phyloP scores from a whole-genome alignment of 2,329 filamentous ascomycete species.

The Cladophialophora exuberans region DNA sequence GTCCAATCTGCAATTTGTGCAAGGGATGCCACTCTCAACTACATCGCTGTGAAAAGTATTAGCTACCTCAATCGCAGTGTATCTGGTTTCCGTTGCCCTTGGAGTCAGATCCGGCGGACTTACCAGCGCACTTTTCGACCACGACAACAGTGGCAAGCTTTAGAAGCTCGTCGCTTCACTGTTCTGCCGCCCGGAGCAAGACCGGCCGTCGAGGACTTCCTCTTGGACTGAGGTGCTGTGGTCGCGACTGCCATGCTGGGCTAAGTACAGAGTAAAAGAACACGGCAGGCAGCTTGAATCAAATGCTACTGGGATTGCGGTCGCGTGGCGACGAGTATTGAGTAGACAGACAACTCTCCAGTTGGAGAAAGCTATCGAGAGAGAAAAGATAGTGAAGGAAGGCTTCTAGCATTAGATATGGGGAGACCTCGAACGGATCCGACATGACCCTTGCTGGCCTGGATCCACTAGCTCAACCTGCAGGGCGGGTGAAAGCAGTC shows the following conservation, averaged over 20 bases:
- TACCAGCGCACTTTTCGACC: slow-evolving; percentile 83
- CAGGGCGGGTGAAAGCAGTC: neutral
- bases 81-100: neutral
- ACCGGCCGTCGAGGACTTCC: slow-evolving; percentile 61
- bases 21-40: slow-evolving; percentile 80
- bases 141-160: slow-evolving; percentile 86
- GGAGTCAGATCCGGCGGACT: neutral
- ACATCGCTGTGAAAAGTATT: slow-evolving; percentile 62
- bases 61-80: neutral
- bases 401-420: slow-evolving; percentile 22
- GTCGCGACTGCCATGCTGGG: slow-evolving; percentile 4
- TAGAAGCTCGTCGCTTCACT: slow-evolving; percentile 83
- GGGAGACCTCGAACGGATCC: slow-evolving; percentile 20
- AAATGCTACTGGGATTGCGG: neutral
- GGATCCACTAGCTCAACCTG: neutral
- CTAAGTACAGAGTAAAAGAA: neutral
- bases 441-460: slow-evolving; percentile 14
- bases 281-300: neutral
- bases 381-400: slow-evolving; percentile 1
- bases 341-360: too few species aligned
- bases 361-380: too few species aligned
- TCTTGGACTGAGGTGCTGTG: slow-evolving; percentile 47
- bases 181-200: slow-evolving; percentile 58
- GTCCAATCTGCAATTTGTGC: slow-evolving; percentile 75
- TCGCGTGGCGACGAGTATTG: neutral